These are phyloP conservation scores for Alternaria hordeiaustralica DNA, from an alignment of 2,329 filamentous ascomycete genomes.

Conservation along the genomic window DNA sequence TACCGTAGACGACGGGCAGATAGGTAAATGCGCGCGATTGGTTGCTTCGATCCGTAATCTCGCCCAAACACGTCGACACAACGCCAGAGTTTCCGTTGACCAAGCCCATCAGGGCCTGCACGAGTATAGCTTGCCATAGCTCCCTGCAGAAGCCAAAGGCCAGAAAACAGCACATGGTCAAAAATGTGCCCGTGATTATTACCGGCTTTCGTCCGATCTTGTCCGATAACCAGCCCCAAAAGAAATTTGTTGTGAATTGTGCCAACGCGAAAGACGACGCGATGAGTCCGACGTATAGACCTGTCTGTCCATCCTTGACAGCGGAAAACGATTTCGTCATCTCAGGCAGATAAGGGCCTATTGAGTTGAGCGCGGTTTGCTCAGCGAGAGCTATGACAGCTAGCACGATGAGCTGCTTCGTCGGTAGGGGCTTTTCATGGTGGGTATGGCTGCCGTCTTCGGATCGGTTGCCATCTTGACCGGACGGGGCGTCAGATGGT, in stretches of 20 bases:
- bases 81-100: constrained; percentile 95
- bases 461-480: constrained; percentile 39
- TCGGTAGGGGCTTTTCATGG: constrained; percentile 77
- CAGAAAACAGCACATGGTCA: constrained; percentile 81
- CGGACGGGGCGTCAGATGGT: constrained; percentile 42
- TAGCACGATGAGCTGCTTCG: constrained; percentile 80
- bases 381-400: constrained; percentile 90
- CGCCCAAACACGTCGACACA: constrained; percentile 90
- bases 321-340: constrained; percentile 90
- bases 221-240: constrained; percentile 87
- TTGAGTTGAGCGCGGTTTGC: constrained; percentile 96
- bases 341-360: constrained; percentile 90
- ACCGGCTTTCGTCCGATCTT: constrained; percentile 81
- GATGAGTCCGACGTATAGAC: constrained; percentile 87
- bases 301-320: constrained; percentile 72
- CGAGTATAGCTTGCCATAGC: constrained; percentile 82
- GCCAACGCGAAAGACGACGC: constrained; percentile 91
- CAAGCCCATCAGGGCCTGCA: constrained; percentile 89
- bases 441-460: constrained; percentile 44
- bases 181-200: constrained; percentile 79
- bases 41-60: constrained; percentile 94
- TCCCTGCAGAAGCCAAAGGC: constrained; percentile 85
- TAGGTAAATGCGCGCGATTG: constrained; percentile 94
- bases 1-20: constrained; percentile 91
- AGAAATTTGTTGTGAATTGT: constrained; percentile 89